Evolutionary conservation across 441 rosid genomes (phyloP).

Genomic region (Adansonia madagascariensis): DNA sequence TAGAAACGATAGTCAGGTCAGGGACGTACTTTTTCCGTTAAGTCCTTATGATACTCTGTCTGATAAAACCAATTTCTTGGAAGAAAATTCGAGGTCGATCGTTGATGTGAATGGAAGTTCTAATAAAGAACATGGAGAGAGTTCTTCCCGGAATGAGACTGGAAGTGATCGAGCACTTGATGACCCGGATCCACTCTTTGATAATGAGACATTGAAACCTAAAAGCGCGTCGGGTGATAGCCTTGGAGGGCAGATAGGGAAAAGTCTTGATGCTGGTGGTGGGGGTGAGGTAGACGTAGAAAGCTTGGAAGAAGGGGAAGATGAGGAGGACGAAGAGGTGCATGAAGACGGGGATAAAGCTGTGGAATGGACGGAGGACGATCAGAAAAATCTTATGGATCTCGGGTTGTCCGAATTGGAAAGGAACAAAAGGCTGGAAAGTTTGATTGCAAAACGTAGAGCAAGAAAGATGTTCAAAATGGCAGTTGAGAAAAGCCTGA

Average conservation of each 20-base stretch:
- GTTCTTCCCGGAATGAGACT: constrained; percentile 20
- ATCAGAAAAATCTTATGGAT: constrained; percentile 86
- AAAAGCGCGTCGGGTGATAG: constrained; percentile 22
- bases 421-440: constrained; percentile 78
- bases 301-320: constrained; percentile 46
- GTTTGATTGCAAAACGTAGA: constrained; percentile 66
- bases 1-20: constrained; percentile 33
- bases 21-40: constrained; percentile 31
- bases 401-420: constrained; percentile 87
- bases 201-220: constrained; percentile 13
- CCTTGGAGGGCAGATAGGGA: constrained; percentile 27
- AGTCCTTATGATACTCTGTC: constrained; percentile 33
- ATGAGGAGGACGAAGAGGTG: constrained; percentile 30
- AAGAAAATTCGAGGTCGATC: constrained; percentile 28
- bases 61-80: constrained; percentile 35
- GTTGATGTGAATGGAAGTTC: constrained; percentile 17
- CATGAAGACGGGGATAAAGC: constrained; percentile 39
- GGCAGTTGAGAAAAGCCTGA: constrained; percentile 50
- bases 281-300: constrained; percentile 48
- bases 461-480: constrained; percentile 58
- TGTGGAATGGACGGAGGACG: constrained; percentile 79
- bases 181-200: constrained; percentile 8
- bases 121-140: constrained; percentile 17
- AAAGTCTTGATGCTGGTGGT: constrained; percentile 29
- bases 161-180: constrained; percentile 27